These are phyloP conservation scores for Hypoxylon subgilvum DNA, from an alignment of 495 filamentous ascomycete species.

Conservation along the genomic window DNA sequence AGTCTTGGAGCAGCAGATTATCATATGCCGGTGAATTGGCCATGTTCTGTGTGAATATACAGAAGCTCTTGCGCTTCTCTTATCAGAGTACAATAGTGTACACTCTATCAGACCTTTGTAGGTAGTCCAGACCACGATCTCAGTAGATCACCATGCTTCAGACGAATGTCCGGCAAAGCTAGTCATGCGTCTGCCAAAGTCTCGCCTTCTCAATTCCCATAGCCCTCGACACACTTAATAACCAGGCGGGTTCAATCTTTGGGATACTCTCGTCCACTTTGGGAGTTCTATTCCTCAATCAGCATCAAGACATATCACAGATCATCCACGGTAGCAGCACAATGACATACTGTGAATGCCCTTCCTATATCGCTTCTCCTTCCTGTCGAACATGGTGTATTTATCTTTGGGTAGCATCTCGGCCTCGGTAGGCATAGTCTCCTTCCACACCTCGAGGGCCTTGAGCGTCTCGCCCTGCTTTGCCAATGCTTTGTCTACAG, in stretches of 20 bases:
- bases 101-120: slow-evolving; percentile 11
- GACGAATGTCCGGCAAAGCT: too few relatives aligned
- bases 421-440: slow-evolving; percentile 91
- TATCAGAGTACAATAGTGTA: slow-evolving; percentile 21
- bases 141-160: too few relatives aligned
- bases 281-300: slow-evolving; percentile 69
- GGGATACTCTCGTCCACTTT: slow-evolving; percentile 94
- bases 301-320: slow-evolving; percentile 30
- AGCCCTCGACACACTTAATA: slow-evolving; percentile 64
- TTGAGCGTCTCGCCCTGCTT: slow-evolving; percentile 72
- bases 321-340: background rate
- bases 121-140: background rate
- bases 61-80: slow-evolving; percentile 14
- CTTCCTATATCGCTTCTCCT: slow-evolving; percentile 94
- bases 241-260: slow-evolving; percentile 90
- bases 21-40: background rate
- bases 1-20: background rate
- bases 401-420: slow-evolving; percentile 98
- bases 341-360: slow-evolving; percentile 85
- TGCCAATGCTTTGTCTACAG: slow-evolving; percentile 73
- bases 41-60: background rate
- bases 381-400: slow-evolving; percentile 96
- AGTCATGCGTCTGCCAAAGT: too few relatives aligned
- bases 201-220: too few relatives aligned
- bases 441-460: slow-evolving; percentile 84